These are phyloP conservation scores for Alternaria panax DNA, from an alignment of 2,329 filamentous ascomycete genomes.

Conservation along the genomic window DNA sequence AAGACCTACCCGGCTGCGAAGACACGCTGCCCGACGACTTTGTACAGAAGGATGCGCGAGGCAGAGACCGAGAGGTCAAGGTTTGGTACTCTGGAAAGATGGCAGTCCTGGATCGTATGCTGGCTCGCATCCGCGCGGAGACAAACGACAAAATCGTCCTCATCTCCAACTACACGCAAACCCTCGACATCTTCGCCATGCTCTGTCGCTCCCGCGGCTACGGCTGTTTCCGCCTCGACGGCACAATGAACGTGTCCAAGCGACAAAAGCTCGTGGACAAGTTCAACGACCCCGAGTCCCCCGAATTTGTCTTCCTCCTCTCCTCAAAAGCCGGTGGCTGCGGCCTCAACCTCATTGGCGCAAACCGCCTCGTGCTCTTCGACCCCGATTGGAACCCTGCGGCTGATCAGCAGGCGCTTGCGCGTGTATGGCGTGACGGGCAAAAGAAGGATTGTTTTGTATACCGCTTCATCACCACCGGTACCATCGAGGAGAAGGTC, in stretches of 20 bases:
- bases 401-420: slow-evolving; percentile 94
- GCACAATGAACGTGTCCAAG: slow-evolving; percentile 97
- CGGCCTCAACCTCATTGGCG: slow-evolving; percentile 93
- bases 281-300: slow-evolving; percentile 91
- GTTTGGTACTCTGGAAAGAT: slow-evolving; percentile 98
- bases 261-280: slow-evolving; percentile 96
- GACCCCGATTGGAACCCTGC: slow-evolving; percentile 97
- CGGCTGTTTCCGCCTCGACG: slow-evolving; percentile 87
- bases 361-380: slow-evolving; percentile 93
- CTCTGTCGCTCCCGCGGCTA: slow-evolving; percentile 87
- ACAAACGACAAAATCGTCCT: slow-evolving; percentile 99
- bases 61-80: slow-evolving; percentile 89
- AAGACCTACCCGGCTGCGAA: slow-evolving; percentile 88
- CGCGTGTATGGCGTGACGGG: slow-evolving; percentile 97
- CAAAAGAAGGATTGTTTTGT: slow-evolving; percentile 99
- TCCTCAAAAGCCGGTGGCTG: slow-evolving; percentile 97
- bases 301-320: slow-evolving; percentile 93
- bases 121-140: slow-evolving; percentile 91
- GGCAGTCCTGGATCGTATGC: slow-evolving; percentile 97
- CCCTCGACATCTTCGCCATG: slow-evolving; percentile 90
- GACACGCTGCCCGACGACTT: slow-evolving; percentile 83
- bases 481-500: slow-evolving; percentile 98
- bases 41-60: slow-evolving; percentile 83
- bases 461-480: slow-evolving; percentile 98
- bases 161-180: slow-evolving; percentile 98